Evolutionary conservation across 2,329 filamentous ascomycete species (phyloP).

Genomic region (Nigrograna mackinnonii): DNA sequence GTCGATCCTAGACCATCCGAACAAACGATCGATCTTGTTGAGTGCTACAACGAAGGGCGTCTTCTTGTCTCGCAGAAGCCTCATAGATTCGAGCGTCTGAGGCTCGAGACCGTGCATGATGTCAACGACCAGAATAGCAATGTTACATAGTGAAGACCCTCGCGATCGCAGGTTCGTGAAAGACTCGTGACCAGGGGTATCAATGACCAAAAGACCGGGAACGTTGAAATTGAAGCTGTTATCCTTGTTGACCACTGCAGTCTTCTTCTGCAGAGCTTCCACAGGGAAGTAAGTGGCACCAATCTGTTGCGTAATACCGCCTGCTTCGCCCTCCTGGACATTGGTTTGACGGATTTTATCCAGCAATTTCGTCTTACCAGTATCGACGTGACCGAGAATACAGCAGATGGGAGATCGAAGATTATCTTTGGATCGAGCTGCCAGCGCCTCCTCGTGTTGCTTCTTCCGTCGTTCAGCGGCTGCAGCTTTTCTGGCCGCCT

Average conservation of each 20-base stretch:
- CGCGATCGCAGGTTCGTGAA: conserved; percentile 97
- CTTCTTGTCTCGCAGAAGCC: conserved; percentile 85
- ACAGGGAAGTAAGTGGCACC: conserved; percentile 99
- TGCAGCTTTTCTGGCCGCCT: conserved; percentile 81
- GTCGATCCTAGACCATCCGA: conserved; percentile 97
- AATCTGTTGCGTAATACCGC: conserved; percentile 99
- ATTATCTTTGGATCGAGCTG: conserved; percentile 89
- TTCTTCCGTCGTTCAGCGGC: conserved; percentile 86
- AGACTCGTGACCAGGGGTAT: conserved; percentile 99
- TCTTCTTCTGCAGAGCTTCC: conserved; percentile 91
- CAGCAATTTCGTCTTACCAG: conserved; percentile 97
- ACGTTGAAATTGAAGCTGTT: conserved; percentile 95
- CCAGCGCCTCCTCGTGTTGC: conserved; percentile 88
- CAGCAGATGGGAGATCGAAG: conserved; percentile 98
- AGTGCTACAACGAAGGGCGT: conserved; percentile 98
- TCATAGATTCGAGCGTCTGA: conserved; percentile 97
- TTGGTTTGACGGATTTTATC: conserved; percentile 99
- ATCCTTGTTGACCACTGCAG: conserved; percentile 88
- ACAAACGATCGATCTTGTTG: conserved; percentile 99
- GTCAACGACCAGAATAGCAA: conserved; percentile 97
- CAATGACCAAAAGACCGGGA: conserved; percentile 92
- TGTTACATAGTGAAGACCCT: conserved; percentile 98
- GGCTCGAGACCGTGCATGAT: conserved; percentile 99
- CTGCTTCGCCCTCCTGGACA: conserved; percentile 97
- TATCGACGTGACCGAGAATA: conserved; percentile 99